Conservation (phyloP, 2,329 filamentous ascomycete species). For the Colletotrichum sp. region DNA sequence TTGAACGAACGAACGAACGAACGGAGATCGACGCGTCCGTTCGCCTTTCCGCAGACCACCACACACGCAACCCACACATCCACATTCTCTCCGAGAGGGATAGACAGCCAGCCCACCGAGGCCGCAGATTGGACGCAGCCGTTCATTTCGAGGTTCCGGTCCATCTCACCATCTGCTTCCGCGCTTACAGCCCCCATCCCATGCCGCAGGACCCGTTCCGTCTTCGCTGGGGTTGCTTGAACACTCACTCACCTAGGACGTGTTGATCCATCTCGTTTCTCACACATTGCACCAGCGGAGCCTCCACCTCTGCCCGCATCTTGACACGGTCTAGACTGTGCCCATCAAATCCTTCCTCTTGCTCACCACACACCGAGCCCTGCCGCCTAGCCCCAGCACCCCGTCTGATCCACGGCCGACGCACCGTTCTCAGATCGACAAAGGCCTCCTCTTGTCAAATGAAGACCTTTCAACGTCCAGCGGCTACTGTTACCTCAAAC, state of each 20-base stretch:
- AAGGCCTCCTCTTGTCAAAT: background rate
- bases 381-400: background rate
- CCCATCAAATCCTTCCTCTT: background rate
- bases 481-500: background rate
- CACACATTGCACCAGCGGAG: background rate
- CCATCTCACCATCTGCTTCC: background rate
- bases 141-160: background rate
- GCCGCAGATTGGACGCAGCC: background rate
- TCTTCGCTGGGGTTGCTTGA: background rate
- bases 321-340: slow-evolving; percentile 8
- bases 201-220: background rate
- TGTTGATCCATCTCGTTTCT: background rate
- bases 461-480: background rate
- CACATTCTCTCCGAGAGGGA: background rate
- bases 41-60: background rate
- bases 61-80: background rate
- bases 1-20: background rate
- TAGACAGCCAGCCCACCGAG: background rate
- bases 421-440: background rate
- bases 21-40: background rate
- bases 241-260: background rate
- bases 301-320: background rate
- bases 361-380: background rate
- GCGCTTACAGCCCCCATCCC: background rate
- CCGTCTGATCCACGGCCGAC: slow-evolving; percentile 3